Conservation (phyloP, 1,139 yeast species). For the Eremothecium coryli region DNA sequence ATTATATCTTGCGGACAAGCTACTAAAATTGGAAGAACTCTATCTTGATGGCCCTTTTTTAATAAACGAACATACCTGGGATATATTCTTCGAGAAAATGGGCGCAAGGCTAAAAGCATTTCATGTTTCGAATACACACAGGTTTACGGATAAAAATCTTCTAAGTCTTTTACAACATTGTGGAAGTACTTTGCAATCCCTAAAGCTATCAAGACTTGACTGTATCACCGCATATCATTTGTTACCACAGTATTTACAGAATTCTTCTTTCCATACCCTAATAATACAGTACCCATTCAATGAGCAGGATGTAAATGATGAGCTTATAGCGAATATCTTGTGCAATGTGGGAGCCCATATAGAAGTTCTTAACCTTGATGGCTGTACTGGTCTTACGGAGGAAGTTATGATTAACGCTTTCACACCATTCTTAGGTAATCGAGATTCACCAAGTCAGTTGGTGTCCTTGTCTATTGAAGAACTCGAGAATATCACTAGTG, state of each 20-base stretch:
- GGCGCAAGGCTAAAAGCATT: conserved; percentile 44
- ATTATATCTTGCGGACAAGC: conserved; percentile 49
- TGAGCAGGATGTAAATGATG: conserved; percentile 63
- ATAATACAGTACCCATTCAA: conserved; percentile 62
- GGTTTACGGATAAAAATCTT: conserved; percentile 63
- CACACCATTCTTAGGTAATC: conserved; percentile 34
- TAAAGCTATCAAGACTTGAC: conserved; percentile 60
- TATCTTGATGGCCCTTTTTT: conserved; percentile 81
- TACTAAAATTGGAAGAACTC: conserved; percentile 44
- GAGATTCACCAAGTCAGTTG: conserved; percentile 11
- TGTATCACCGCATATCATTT: conserved; percentile 57
- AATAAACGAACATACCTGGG: conserved; percentile 70
- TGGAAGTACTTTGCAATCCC: conserved; percentile 42
- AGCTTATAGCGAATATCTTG: conserved; percentile 53
- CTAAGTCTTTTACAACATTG: conserved; percentile 54
- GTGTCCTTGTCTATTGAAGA: conserved; percentile 23
- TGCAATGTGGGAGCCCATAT: conserved; percentile 57
- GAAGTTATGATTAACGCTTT: conserved; percentile 50
- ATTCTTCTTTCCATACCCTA: conserved; percentile 39
- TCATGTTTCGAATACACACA: conserved; percentile 70
- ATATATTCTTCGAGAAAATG: conserved; percentile 48
- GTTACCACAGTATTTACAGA: conserved; percentile 53
- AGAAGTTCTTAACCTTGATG: conserved; percentile 51
- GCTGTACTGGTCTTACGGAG: conserved; percentile 67
- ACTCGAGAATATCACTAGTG: conserved; percentile 57